phyloP scores from a whole-genome alignment of 2,329 filamentous ascomycete genomes.

The Trichoderma oligosporum region DNA sequence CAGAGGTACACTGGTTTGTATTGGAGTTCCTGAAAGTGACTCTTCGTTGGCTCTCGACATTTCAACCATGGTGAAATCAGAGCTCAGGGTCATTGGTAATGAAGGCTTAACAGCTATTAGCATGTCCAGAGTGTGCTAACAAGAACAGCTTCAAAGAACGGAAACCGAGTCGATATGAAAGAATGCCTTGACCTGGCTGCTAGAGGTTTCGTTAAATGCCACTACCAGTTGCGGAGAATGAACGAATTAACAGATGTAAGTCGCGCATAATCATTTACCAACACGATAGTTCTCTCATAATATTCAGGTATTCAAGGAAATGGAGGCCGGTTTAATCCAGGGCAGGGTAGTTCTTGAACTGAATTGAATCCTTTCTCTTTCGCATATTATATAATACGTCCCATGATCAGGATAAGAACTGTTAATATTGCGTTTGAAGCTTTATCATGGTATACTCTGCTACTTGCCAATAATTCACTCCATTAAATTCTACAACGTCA shows the following conservation, averaged over 20 bases:
- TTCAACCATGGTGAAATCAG: neutral
- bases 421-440: too few species aligned
- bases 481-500: too few species aligned
- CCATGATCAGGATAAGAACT: too few species aligned
- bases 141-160: neutral
- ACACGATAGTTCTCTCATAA: neutral
- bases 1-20: slow-evolving; percentile 28
- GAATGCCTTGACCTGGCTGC: neutral
- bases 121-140: neutral
- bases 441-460: too few species aligned
- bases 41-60: neutral
- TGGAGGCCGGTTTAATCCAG: neutral
- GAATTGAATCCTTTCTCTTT: neutral
- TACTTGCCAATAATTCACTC: too few species aligned
- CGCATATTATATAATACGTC: too few species aligned
- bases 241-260: neutral
- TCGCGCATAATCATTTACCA: neutral
- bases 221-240: neutral
- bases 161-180: neutral
- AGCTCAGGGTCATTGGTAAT: neutral
- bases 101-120: neutral
- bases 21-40: slow-evolving; percentile 24
- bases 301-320: neutral
- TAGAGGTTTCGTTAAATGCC: neutral
- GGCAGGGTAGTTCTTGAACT: neutral